A percentile compares a stretch with the other conserved stretches of the same genome.
phyloP scores from a whole-genome alignment of 2,329 filamentous ascomycete species.

The Fusarium circinatum region DNA sequence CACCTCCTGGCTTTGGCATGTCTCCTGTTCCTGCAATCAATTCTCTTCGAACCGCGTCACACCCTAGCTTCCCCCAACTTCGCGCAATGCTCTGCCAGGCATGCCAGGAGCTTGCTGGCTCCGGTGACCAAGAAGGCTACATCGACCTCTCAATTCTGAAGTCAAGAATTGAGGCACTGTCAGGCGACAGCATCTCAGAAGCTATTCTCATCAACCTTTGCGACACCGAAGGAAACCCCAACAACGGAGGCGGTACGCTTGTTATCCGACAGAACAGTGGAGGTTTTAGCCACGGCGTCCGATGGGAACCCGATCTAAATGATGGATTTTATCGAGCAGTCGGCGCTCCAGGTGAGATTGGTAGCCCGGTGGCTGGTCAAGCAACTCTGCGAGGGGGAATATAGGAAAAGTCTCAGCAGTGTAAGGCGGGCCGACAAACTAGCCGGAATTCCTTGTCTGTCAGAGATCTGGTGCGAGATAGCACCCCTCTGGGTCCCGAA shows the following conservation, averaged over 20 bases:
- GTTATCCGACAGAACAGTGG: slow-evolving; percentile 67
- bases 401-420: slow-evolving; percentile 43
- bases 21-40: slow-evolving; percentile 46
- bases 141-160: slow-evolving; percentile 76
- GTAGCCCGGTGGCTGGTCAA: slow-evolving; percentile 68
- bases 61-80: slow-evolving; percentile 76
- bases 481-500: slow-evolving; percentile 12
- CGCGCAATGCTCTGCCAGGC: slow-evolving; percentile 81
- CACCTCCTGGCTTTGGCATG: slow-evolving; percentile 49
- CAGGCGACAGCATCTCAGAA: slow-evolving; percentile 55
- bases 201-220: slow-evolving; percentile 83
- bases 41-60: slow-evolving; percentile 51
- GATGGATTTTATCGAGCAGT: slow-evolving; percentile 58
- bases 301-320: slow-evolving; percentile 65
- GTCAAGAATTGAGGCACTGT: slow-evolving; percentile 69
- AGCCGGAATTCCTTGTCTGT: slow-evolving; percentile 4
- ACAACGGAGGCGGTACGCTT: slow-evolving; percentile 93
- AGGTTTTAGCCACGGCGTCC: slow-evolving; percentile 56
- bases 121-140: slow-evolving; percentile 67
- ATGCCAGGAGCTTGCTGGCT: slow-evolving; percentile 70
- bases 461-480: slow-evolving; percentile 26
- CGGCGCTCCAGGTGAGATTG: slow-evolving; percentile 74
- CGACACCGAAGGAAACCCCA: slow-evolving; percentile 86
- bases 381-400: slow-evolving; percentile 50
- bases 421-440: slow-evolving; percentile 10